Conservation (phyloP, 495 filamentous ascomycete genomes). For the Penicillium subrubescens region DNA sequence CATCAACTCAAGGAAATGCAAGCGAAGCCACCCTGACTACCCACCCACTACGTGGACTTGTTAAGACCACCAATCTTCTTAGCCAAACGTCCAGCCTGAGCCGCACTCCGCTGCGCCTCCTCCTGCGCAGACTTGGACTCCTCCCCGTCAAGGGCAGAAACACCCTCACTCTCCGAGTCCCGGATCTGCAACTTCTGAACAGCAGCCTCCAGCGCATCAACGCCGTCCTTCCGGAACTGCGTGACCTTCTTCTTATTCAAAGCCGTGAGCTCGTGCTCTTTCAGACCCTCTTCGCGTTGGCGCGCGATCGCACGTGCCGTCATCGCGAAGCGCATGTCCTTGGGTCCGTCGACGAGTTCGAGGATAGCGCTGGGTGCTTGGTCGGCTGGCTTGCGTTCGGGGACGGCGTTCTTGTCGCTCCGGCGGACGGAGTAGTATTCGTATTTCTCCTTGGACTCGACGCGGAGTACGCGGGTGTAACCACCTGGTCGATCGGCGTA, state of each 20-base stretch:
- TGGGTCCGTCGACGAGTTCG: conserved; percentile 94
- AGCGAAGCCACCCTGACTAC: background rate
- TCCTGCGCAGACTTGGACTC: conserved; percentile 16
- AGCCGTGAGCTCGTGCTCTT: conserved; percentile 65
- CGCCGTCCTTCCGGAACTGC: conserved; percentile 67
- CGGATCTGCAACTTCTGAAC: conserved; percentile 60
- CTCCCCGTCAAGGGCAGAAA: conserved; percentile 11
- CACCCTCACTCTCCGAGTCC: conserved; percentile 10
- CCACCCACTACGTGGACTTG: background rate
- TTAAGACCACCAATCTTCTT: conserved; percentile 4
- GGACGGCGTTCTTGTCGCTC: conserved; percentile 20
- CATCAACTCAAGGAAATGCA: background rate
- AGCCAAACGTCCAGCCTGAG: conserved; percentile 10
- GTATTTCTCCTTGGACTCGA: conserved; percentile 64
- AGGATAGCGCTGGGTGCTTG: conserved; percentile 88
- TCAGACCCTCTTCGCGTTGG: conserved; percentile 50
- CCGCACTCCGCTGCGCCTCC: conserved; percentile 8
- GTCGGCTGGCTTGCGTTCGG: conserved; percentile 52
- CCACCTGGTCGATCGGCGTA: conserved; percentile 83
- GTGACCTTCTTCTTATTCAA: conserved; percentile 88
- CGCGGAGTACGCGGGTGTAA: conserved; percentile 90
- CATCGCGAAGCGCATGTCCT: conserved; percentile 92
- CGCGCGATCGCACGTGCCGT: conserved; percentile 78
- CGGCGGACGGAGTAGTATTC: conserved; percentile 27
- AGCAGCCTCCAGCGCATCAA: conserved; percentile 66